phyloP scores from a whole-genome alignment of 2,329 filamentous ascomycete species.

The Aspergillus chevalieri region DNA sequence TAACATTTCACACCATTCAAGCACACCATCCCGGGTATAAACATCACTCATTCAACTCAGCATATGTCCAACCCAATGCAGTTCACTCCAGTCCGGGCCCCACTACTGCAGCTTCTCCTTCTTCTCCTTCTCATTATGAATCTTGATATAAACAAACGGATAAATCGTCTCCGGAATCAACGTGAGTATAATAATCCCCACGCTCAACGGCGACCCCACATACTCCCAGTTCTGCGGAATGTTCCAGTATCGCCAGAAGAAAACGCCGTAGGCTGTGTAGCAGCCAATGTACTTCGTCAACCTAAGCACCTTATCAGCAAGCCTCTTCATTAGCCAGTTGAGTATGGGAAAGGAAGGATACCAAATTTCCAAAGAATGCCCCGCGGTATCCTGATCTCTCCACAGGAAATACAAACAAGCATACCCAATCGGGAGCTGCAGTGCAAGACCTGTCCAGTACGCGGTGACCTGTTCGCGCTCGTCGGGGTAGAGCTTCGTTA shows the following conservation, averaged over 20 bases:
- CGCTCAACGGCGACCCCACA: slow-evolving; percentile 14
- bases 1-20: no score
- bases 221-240: slow-evolving; percentile 16
- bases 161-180: slow-evolving; percentile 16
- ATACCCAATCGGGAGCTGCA: slow-evolving; percentile 16
- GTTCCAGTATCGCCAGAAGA: slow-evolving; percentile 16
- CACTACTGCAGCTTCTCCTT: not conserved
- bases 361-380: slow-evolving; percentile 15
- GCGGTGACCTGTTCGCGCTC: slow-evolving; percentile 16
- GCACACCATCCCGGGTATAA: no score
- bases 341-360: slow-evolving; percentile 1
- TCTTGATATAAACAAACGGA: slow-evolving; percentile 12
- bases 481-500: slow-evolving; percentile 10
- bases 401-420: slow-evolving; percentile 9
- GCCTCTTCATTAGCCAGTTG: no score
- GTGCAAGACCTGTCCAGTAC: slow-evolving; percentile 15
- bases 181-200: slow-evolving; percentile 12
- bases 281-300: slow-evolving; percentile 15
- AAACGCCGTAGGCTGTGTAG: slow-evolving; percentile 15
- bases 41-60: no score
- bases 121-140: slow-evolving; percentile 8
- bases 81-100: no score
- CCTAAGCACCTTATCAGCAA: slow-evolving; percentile 6
- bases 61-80: no score
- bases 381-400: slow-evolving; percentile 7